A percentile compares a stretch with the other conserved stretches of the same genome.
phyloP scores from a whole-genome alignment of 257 asterid species.

The Leptodermis oblonga region DNA sequence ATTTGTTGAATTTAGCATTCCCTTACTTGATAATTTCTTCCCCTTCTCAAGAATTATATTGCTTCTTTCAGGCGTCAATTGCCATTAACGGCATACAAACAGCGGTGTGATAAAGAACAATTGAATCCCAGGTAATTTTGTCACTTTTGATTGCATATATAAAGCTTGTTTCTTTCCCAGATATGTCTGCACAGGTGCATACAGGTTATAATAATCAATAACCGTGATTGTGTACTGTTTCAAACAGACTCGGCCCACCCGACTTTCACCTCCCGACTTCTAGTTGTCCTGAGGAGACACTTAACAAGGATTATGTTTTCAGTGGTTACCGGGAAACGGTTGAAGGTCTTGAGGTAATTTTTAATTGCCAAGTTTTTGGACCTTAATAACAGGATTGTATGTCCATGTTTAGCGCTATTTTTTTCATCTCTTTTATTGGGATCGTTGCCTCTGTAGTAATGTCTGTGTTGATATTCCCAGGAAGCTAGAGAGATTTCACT shows the following conservation, averaged over 20 bases:
- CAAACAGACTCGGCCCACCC: conserved; percentile 94
- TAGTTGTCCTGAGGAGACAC: conserved; percentile 89
- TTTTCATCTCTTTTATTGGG: not conserved
- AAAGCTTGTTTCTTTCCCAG: conserved; percentile 2
- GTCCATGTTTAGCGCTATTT: not conserved
- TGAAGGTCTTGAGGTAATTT: conserved; percentile 88
- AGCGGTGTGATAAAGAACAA: conserved; percentile 72
- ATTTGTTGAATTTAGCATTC: not conserved
- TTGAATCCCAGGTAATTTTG: conserved; percentile 39
- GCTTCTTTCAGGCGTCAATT: conserved; percentile 58
- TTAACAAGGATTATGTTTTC: conserved; percentile 74
- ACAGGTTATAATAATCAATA: conserved; percentile 1
- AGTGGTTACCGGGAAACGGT: conserved; percentile 86
- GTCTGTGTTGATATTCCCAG: conserved; percentile 34
- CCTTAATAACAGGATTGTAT: not conserved
- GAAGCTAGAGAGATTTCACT: conserved; percentile 74
- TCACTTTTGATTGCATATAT: not conserved
- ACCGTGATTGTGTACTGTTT: conserved; percentile 17
- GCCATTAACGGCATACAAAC: conserved; percentile 57
- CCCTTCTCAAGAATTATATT: conserved; percentile 19
- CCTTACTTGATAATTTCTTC: conserved; percentile 14
- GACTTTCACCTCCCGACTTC: conserved; percentile 87
- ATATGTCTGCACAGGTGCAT: not conserved
- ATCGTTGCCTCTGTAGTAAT: conserved; percentile 7
- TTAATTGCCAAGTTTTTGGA: not conserved